Evolutionary conservation across 768 basidiomycete genomes (phyloP).

Genomic region (Ramaria sp.): DNA sequence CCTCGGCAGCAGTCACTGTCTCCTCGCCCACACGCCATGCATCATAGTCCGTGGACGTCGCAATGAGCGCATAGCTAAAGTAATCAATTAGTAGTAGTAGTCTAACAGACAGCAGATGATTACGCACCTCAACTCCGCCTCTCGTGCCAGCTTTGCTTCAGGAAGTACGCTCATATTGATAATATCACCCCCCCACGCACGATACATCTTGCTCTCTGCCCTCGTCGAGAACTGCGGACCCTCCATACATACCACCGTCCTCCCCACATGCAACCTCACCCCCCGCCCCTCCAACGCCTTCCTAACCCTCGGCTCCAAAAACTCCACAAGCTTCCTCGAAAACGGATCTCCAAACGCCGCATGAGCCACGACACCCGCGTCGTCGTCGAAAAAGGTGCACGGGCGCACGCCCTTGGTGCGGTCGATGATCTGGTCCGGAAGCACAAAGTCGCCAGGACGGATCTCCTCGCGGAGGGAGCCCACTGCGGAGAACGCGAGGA

Average conservation of each 20-base stretch:
- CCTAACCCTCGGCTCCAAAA: conserved; percentile 56
- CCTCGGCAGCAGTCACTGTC: conserved; percentile 83
- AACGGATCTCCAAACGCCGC: conserved; percentile 93
- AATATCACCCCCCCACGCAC: conserved; percentile 83
- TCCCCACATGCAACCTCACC: conserved; percentile 66
- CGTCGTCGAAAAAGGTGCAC: conserved; percentile 74
- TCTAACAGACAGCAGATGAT: conserved; percentile 17
- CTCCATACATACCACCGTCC: conserved; percentile 92
- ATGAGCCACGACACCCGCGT: conserved; percentile 72
- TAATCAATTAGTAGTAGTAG: not conserved
- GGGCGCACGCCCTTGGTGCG: conserved; percentile 91
- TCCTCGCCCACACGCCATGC: conserved; percentile 78
- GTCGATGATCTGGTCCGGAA: conserved; percentile 92
- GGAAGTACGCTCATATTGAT: conserved; percentile 98
- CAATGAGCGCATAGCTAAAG: conserved; percentile 80
- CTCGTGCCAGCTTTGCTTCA: conserved; percentile 92
- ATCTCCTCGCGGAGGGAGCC: conserved; percentile 93
- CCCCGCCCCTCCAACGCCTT: conserved; percentile 48
- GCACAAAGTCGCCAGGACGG: conserved; percentile 75
- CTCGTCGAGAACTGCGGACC: conserved; percentile 97
- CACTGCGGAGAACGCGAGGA: conserved; percentile 93
- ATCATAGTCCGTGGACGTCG: conserved; percentile 90
- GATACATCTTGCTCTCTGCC: conserved; percentile 92
- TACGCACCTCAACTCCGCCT: conserved; percentile 82
- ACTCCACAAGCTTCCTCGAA: conserved; percentile 46